Evolutionary conservation across 2,329 filamentous ascomycete genomes (phyloP).

Genomic region (Madurella fahalii): DNA sequence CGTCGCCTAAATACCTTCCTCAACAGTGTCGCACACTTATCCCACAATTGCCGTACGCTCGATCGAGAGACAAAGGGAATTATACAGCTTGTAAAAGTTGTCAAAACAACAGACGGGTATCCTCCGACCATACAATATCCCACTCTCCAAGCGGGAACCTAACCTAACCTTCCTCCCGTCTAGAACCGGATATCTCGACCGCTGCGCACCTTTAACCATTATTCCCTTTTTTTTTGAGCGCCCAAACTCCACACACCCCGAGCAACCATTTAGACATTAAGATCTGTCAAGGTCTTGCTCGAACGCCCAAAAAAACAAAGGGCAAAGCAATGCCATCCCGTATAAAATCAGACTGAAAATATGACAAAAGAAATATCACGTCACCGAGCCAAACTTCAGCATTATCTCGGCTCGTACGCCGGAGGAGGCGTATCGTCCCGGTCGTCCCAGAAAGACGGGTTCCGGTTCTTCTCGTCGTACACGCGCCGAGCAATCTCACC

Average conservation of each 20-base stretch:
- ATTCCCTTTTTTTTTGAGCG: constrained; percentile 8
- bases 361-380: constrained; percentile 9
- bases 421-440: constrained; percentile 56
- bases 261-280: constrained; percentile 15
- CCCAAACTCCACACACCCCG: constrained; percentile 10
- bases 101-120: neutral
- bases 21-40: constrained; percentile 1
- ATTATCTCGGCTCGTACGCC: constrained; percentile 51
- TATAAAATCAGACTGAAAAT: constrained; percentile 9
- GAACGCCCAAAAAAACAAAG: constrained; percentile 6
- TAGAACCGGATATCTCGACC: neutral
- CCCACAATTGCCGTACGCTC: constrained; percentile 11
- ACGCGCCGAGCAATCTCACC: constrained; percentile 84
- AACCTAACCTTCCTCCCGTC: neutral
- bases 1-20: neutral
- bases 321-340: neutral
- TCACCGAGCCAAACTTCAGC: neutral
- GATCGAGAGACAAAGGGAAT: constrained; percentile 1
- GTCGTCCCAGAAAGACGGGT: constrained; percentile 51
- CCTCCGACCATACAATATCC: neutral
- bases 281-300: constrained; percentile 5
- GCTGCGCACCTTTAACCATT: neutral
- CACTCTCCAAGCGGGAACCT: neutral
- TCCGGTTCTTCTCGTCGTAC: constrained; percentile 73
- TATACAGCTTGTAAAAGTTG: neutral